These are phyloP conservation scores for Giardia muris DNA, from an alignment of 208 protist species.

Conservation along the genomic window DNA sequence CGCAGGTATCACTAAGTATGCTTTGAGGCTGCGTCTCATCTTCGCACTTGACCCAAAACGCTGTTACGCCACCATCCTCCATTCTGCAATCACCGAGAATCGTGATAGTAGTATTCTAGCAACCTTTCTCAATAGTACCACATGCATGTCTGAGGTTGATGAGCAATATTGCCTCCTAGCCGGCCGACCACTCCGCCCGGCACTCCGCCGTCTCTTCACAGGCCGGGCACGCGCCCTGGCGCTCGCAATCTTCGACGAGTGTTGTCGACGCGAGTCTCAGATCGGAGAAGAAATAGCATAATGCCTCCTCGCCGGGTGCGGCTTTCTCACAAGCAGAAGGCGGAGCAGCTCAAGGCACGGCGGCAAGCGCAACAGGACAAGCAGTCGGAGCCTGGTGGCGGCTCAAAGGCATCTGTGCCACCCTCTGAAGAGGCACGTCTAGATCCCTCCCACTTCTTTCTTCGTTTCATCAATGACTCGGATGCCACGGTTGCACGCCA, in stretches of 20 bases:
- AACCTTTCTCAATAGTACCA: not conserved
- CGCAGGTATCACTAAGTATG: not conserved
- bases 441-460: slow-evolving; percentile 7
- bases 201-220: not conserved
- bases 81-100: not conserved
- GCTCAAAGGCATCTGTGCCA: too few species aligned
- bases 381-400: too few species aligned
- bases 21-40: not conserved
- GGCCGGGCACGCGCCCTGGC: not conserved
- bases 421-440: not conserved
- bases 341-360: not conserved
- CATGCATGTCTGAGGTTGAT: not conserved
- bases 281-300: not conserved
- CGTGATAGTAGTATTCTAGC: not conserved
- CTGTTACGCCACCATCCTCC: not conserved
- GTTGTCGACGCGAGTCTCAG: not conserved
- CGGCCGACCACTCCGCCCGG: not conserved
- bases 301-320: not conserved
- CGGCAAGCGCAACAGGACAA: not conserved
- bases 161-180: not conserved
- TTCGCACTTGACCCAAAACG: not conserved
- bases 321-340: not conserved
- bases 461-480: slow-evolving; percentile 23
- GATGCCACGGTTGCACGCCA: not conserved
- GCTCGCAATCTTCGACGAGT: not conserved